Conservation (phyloP, 1,139 yeast genomes). For the Debaryomycetaceae sp. region DNA sequence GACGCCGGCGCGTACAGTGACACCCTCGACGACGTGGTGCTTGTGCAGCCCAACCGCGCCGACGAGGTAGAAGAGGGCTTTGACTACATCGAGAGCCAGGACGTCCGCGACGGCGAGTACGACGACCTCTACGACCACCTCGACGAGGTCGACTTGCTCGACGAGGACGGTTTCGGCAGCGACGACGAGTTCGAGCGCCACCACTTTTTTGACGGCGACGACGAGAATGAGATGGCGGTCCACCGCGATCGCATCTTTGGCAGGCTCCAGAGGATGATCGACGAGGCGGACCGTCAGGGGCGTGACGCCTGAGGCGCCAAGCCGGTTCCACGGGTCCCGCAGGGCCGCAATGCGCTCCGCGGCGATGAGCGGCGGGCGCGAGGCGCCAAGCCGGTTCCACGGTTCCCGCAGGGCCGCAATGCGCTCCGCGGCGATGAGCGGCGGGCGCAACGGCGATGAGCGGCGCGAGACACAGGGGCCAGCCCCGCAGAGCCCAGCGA, state of each 20-base stretch:
- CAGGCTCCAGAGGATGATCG: conserved; percentile 46
- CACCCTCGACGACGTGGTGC: conserved; percentile 16
- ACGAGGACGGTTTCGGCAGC: conserved; percentile 10
- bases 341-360: too few relatives aligned
- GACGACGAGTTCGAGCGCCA: conserved; percentile 26
- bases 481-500: too few relatives aligned
- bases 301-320: neutral
- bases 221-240: conserved; percentile 55
- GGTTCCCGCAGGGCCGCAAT: too few relatives aligned
- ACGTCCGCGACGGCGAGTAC: conserved; percentile 6
- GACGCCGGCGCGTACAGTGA: conserved; percentile 46
- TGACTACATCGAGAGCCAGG: conserved; percentile 9
- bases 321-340: too few relatives aligned
- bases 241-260: conserved; percentile 63
- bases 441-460: too few relatives aligned
- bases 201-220: conserved; percentile 48
- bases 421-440: too few relatives aligned
- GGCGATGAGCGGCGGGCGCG: too few relatives aligned
- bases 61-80: conserved; percentile 10
- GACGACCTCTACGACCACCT: conserved; percentile 17
- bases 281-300: conserved; percentile 10
- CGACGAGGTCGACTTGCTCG: conserved; percentile 10
- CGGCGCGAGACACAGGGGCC: too few relatives aligned
- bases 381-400: too few relatives aligned
- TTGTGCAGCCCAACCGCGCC: conserved; percentile 3